Evolutionary conservation across 2,329 filamentous ascomycete genomes (phyloP).

Genomic region (Cercospora sp.): DNA sequence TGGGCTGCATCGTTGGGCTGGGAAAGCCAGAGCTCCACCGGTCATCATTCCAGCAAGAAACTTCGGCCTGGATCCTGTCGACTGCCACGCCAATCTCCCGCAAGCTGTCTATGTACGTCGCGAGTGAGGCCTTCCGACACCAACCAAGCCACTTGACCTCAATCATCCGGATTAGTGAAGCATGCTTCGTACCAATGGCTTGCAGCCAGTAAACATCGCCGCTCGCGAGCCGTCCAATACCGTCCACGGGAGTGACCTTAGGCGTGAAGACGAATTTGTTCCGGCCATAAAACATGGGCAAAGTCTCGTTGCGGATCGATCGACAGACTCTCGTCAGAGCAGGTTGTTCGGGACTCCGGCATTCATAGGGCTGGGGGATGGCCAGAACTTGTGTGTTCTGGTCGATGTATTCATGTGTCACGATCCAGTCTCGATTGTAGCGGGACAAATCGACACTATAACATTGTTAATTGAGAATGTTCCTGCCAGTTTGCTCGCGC

Average conservation of each 20-base stretch:
- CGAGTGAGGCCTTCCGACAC: slow-evolving; percentile 14
- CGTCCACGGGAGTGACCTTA: neutral
- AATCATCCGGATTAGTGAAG: neutral
- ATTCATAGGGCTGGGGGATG: neutral
- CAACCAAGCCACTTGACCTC: slow-evolving; percentile 16
- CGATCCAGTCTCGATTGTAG: slow-evolving; percentile 8
- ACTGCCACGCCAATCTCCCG: slow-evolving; percentile 4
- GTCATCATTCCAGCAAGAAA: slow-evolving; percentile 19
- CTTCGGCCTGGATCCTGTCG: neutral
- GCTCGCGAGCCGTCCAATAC: slow-evolving; percentile 2
- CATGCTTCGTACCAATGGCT: slow-evolving; percentile 4
- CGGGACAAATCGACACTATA: slow-evolving; percentile 14
- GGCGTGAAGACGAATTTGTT: slow-evolving; percentile 20
- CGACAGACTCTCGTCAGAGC: slow-evolving; percentile 18
- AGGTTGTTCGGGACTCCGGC: slow-evolving; percentile 16
- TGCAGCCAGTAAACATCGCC: slow-evolving; percentile 6
- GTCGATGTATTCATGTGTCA: slow-evolving; percentile 16
- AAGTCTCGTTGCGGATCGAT: slow-evolving; percentile 17
- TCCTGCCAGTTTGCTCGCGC: neutral
- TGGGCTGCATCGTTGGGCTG: neutral
- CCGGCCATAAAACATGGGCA: slow-evolving; percentile 21
- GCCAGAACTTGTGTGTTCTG: neutral
- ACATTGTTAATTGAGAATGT: neutral
- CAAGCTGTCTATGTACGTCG: slow-evolving; percentile 10
- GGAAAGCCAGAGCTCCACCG: slow-evolving; percentile 16